Evolutionary conservation across 352 stramenopile species (phyloP), one percentile per base, ranked within the genome.

Genomic region (Phytophthora syringae): DNA sequence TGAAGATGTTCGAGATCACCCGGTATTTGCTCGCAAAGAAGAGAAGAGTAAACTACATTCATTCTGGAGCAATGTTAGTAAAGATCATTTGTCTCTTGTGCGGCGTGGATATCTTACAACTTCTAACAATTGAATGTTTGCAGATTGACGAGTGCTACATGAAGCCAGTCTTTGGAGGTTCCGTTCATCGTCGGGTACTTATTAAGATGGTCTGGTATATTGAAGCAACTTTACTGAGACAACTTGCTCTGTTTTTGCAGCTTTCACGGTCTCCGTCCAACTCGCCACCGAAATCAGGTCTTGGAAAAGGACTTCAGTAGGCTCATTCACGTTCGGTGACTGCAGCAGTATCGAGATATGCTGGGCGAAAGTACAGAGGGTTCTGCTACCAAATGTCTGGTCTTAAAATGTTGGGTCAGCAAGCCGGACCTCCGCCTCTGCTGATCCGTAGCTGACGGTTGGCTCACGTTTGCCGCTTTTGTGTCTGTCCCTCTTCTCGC

Each of bases 71-170:
- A 88, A 85, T 54, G 80, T 90, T 67, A 21, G 20, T 53, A 30
- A 21, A n/a, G n/a, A n/a, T n/a, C n/a, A n/a, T n/a, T n/a, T n/a
- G n/a, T n/a, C n/a, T n/a, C n/a, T n/a, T n/a, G n/a, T n/a, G n/a
- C n/a, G n/a, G n/a, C n/a, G n/a, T n/a, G n/a, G n/a, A n/a, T n/a
- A n/a, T n/a, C n/a, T n/a, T n/a, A n/a, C n/a, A n/a, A n/a, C n/a
- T n/a, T n/a, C n/a, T n/a, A n/a, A n/a, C n/a, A n/a, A n/a, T n/a
- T n/a, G n/a, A n/a, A n/a, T n/a, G n/a, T 20, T 11, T 64, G 20
- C 18, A 89, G 82, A 51, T 92, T 36, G 83, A 92, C 27, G 79
- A 90, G 30, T 76, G 67, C 36, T 92, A 90, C 48, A 68, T 92
- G 45, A 89, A 92, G 59, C 83, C 83, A 4, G 37, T 88, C 9